These are phyloP conservation scores for Malus fusca DNA, from an alignment of 306 rosid species.

Conservation along the genomic window DNA sequence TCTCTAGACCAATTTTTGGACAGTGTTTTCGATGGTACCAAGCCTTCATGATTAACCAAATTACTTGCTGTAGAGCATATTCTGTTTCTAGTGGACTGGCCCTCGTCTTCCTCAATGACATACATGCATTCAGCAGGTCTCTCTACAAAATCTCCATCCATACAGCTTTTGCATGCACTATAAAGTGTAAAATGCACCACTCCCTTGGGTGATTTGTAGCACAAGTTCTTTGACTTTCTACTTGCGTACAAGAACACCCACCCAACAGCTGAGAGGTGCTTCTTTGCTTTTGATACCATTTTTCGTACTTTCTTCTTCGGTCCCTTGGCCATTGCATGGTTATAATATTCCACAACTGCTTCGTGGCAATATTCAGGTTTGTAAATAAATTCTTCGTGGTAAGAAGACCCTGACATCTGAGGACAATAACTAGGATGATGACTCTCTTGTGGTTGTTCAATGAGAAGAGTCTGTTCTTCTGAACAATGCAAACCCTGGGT, in stretches of 20 bases:
- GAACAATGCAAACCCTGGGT: neutral
- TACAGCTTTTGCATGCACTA: conserved; percentile 36
- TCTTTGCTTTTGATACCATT: neutral
- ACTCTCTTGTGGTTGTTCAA: neutral
- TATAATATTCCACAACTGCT: conserved; percentile 1
- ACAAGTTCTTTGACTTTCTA: conserved; percentile 8
- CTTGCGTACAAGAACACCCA: neutral
- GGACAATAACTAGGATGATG: neutral
- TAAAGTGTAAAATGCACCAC: conserved; percentile 17
- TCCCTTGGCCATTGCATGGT: neutral
- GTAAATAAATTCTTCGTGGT: neutral
- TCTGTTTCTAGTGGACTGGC: conserved; percentile 11
- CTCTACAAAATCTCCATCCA: conserved; percentile 15
- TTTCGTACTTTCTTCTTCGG: neutral
- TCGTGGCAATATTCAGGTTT: conserved; percentile 1
- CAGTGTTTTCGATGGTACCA: conserved; percentile 1
- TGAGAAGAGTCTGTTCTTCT: neutral
- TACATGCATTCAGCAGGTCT: conserved; percentile 14
- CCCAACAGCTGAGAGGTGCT: conserved; percentile 14
- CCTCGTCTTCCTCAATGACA: conserved; percentile 18
- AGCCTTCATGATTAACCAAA: conserved; percentile 1
- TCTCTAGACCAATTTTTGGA: conserved; percentile 7
- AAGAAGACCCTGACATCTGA: neutral
- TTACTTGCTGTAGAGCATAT: neutral
- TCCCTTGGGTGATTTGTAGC: conserved; percentile 42